Percentiles rank a stretch among this genome's conserved stretches.
Conservation (phyloP, 768 basidiomycete species). For the Amylocystis lapponica region DNA sequence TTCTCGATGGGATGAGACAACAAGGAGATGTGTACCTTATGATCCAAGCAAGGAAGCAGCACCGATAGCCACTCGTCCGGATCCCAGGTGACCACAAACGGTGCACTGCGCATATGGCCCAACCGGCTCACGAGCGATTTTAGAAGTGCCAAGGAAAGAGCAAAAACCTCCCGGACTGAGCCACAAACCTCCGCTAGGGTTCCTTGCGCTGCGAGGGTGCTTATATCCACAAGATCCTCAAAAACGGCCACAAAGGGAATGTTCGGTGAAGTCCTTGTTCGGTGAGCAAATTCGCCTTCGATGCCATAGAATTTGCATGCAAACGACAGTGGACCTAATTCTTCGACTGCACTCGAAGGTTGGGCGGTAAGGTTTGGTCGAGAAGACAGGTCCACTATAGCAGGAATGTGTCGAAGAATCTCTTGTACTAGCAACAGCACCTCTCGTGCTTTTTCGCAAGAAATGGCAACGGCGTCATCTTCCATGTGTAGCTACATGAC, state of each 20-base stretch:
- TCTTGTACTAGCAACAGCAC: slow-evolving; percentile 16
- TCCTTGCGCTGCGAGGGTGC: slow-evolving; percentile 10
- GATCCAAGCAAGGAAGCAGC: slow-evolving; percentile 48
- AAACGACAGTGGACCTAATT: slow-evolving; percentile 33
- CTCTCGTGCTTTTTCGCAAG: slow-evolving; percentile 1
- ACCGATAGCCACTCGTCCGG: slow-evolving; percentile 57
- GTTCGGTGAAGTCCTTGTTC: slow-evolving; percentile 18
- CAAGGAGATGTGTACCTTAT: slow-evolving; percentile 40
- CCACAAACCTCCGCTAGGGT: slow-evolving; percentile 29
- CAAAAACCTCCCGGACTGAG: slow-evolving; percentile 44
- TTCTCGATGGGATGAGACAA: slow-evolving; percentile 1
- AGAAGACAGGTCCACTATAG: slow-evolving; percentile 8
- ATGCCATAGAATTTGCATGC: slow-evolving; percentile 60
- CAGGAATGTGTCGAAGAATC: slow-evolving; percentile 14
- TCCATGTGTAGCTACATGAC: slow-evolving; percentile 1
- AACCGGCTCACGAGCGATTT: slow-evolving; percentile 43
- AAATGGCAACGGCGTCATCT: slow-evolving; percentile 1
- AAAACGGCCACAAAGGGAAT: slow-evolving; percentile 55
- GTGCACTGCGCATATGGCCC: slow-evolving; percentile 24
- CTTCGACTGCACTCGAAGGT: background rate
- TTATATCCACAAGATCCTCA: slow-evolving; percentile 37
- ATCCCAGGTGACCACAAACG: slow-evolving; percentile 47
- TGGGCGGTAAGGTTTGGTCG: slow-evolving; percentile 11
- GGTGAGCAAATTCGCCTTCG: background rate
- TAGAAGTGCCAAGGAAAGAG: slow-evolving; percentile 46